Evolutionary conservation across 2,329 filamentous ascomycete genomes (phyloP).

Genomic region (Chrysoporthe austroafricana): DNA sequence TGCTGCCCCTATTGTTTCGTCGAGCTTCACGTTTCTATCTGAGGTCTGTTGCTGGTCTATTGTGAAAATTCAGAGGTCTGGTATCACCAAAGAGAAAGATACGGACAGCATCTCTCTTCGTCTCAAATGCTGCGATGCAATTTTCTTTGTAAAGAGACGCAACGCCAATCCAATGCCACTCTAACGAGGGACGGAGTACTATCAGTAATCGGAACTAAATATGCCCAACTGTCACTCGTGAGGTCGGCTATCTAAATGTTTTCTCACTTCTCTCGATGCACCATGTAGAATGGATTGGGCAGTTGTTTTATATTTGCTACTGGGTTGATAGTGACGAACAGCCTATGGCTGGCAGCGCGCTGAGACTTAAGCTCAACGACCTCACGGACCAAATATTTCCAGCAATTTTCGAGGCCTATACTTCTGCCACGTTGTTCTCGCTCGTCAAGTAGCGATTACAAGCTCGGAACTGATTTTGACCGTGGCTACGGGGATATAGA

Average conservation of each 20-base stretch:
- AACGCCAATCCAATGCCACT: constrained; percentile 15
- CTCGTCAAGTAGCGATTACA: constrained; percentile 22
- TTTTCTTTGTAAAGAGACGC: constrained; percentile 7
- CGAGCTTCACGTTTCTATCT: constrained; percentile 11
- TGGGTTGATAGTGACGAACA: constrained; percentile 13
- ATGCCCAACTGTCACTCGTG: constrained; percentile 16
- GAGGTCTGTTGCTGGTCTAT: constrained; percentile 15
- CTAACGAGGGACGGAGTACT: neutral
- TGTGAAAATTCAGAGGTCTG: constrained; percentile 9
- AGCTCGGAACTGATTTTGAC: constrained; percentile 17
- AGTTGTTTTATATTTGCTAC: constrained; percentile 24
- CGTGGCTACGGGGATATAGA: constrained; percentile 7
- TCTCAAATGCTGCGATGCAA: neutral
- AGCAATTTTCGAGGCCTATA: constrained; percentile 16
- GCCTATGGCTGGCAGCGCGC: constrained; percentile 7
- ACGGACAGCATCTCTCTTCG: neutral
- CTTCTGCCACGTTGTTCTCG: constrained; percentile 12
- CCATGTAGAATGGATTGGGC: constrained; percentile 13
- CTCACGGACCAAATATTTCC: constrained; percentile 11
- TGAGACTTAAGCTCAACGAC: constrained; percentile 4
- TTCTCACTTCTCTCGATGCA: constrained; percentile 13
- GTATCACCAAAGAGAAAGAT: constrained; percentile 12
- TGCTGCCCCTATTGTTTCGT: constrained; percentile 5
- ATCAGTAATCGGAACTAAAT: neutral
- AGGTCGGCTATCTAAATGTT: constrained; percentile 15